Base-by-base conservation (phyloP, 371 early-diverging fungal species). In the Zychaea mexicana region DNA sequence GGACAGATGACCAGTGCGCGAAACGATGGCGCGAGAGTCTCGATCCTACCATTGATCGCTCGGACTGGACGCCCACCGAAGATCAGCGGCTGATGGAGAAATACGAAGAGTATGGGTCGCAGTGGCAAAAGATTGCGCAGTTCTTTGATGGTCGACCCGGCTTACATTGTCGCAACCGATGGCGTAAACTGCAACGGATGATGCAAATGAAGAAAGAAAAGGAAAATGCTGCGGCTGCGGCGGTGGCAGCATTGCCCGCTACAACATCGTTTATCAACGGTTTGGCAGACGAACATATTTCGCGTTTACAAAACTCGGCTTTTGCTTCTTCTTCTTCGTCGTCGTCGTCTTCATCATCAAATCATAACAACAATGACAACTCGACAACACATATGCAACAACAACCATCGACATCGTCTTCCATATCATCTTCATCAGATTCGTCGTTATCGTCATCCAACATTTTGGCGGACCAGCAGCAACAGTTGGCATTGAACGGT, bases 1-100 rank as follows among this genome's bases (percentile, higher is more conserved):
- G 93, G n/a, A 93, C 91, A 5, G 92, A 92, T 66, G 91, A 92
- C 69, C 92, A 92, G 61, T 91, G 92, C 57, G 90, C 91, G 17
- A 91, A 92, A 74, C 82, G 94, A 21, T 93, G 92, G 92, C 76
- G 92, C 15, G 91, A 93, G 73, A 85, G 86, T 49, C 71, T 93
- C 39, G 93, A 93, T 76, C 92, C 92, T 4, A 77, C 79, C 28
- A 92, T 93, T 38, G 88, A 90, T 59, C 78, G 88, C 24, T 86
- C 88, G 5, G 86, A 85, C 28, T 95, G 96, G 96, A 88, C 89
- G 7, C 65, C 81, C 1, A 85, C 84, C 24, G 96, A 95, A 54
- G 96, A 94, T 70, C 69, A 66, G 2, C 61, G 85, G 3, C 68
- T 95, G 28, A 73, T 85, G 69, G 77, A 85, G 26, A 87, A 87